Conservation (phyloP, 495 filamentous ascomycete genomes). For the Tetracladium setigerum region DNA sequence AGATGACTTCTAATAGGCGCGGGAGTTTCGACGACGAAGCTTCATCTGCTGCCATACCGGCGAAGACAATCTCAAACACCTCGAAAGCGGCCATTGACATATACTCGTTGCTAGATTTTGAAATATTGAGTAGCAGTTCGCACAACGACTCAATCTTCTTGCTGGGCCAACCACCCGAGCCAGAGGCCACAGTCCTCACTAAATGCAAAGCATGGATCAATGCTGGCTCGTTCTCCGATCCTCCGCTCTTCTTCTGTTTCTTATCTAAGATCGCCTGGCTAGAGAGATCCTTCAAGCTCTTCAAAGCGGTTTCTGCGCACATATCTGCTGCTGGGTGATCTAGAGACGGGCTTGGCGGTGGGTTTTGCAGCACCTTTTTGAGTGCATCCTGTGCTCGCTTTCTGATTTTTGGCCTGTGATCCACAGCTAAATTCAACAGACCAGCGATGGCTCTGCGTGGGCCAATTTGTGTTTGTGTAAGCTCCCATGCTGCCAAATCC, state of each 20-base stretch:
- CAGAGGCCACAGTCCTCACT: conserved; percentile 76
- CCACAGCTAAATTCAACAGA: conserved; percentile 73
- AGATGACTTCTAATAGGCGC: conserved; percentile 74
- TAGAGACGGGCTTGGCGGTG: conserved; percentile 80
- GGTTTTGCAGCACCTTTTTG: conserved; percentile 68
- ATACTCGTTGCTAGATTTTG: conserved; percentile 82
- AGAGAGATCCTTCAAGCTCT: conserved; percentile 63
- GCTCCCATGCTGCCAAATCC: conserved; percentile 78
- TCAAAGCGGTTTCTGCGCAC: conserved; percentile 84
- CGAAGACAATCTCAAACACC: conserved; percentile 93
- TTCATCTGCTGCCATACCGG: conserved; percentile 71
- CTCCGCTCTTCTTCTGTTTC: conserved; percentile 57
- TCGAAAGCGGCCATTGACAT: conserved; percentile 94
- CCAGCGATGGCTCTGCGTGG: conserved; percentile 85
- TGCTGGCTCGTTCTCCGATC: conserved; percentile 62
- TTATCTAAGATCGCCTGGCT: conserved; percentile 48
- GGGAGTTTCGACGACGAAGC: conserved; percentile 83
- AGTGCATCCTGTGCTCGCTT: conserved; percentile 91
- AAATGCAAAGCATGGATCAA: conserved; percentile 89
- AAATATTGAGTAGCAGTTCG: conserved; percentile 79
- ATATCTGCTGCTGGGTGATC: conserved; percentile 93
- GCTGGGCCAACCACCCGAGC: conserved; percentile 93
- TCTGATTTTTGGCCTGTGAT: conserved; percentile 88
- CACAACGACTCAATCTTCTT: conserved; percentile 89
- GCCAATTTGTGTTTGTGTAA: conserved; percentile 73